Conservation (phyloP, 768 basidiomycete species). For the Tylopilus rubrobrunneus region DNA sequence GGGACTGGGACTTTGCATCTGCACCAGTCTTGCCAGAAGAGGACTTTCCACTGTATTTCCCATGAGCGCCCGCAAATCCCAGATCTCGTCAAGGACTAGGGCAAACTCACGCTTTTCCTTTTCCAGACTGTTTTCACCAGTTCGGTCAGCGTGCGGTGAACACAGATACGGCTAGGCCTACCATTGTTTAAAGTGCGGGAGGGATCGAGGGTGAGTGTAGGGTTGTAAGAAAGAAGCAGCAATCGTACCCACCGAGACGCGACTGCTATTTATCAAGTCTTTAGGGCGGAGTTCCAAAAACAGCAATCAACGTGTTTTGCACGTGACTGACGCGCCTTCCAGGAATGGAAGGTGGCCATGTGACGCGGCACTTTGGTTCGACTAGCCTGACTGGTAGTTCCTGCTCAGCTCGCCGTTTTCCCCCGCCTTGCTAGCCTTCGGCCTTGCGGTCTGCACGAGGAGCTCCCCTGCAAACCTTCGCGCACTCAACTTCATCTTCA, state of each 20-base stretch:
- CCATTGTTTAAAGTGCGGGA: conserved; percentile 28
- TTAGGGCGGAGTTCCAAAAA: conserved; percentile 30
- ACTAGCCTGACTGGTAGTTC: not conserved
- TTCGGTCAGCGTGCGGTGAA: conserved; percentile 7
- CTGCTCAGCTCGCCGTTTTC: conserved; percentile 9
- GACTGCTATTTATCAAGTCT: conserved; percentile 30
- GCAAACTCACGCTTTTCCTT: conserved; percentile 48
- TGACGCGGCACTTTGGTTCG: conserved; percentile 19
- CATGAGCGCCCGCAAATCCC: not conserved
- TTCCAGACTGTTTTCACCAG: conserved; percentile 41
- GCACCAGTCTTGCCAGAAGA: conserved; percentile 45
- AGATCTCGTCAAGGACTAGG: not conserved
- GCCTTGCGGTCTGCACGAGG: conserved; percentile 34
- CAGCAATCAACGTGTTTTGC: conserved; percentile 31
- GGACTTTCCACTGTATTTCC: conserved; percentile 28
- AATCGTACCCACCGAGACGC: conserved; percentile 12
- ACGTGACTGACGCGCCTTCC: conserved; percentile 31
- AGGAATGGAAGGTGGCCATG: conserved; percentile 16
- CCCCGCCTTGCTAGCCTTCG: conserved; percentile 1
- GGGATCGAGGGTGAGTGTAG: conserved; percentile 13
- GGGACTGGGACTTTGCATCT: conserved; percentile 58
- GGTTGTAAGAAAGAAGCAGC: conserved; percentile 7
- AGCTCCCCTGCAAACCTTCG: conserved; percentile 18
- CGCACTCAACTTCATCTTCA: conserved; percentile 14
- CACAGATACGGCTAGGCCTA: conserved; percentile 7